Evolutionary conservation across 139 green algal genomes (phyloP).

Genomic region (Auxenochlorella pyrenoidosa): DNA sequence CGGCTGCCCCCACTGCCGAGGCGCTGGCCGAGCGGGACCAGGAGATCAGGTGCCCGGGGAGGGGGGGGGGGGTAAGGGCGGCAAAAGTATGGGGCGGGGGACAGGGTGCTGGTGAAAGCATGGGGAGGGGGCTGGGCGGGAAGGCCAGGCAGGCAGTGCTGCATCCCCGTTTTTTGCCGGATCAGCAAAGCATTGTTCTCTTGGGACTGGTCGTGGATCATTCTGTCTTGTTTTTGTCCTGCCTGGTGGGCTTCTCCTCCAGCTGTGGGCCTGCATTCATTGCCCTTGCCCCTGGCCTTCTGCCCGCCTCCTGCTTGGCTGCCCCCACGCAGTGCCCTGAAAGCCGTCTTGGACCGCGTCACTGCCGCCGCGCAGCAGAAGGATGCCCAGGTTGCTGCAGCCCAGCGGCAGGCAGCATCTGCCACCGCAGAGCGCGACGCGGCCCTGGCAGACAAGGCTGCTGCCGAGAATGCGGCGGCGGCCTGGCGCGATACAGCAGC

Average conservation of each 20-base stretch:
- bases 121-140: too few relatives aligned
- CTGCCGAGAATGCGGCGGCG: neutral
- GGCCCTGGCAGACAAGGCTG: neutral
- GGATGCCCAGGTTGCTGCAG: slow-evolving; percentile 16
- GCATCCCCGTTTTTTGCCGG: too few relatives aligned
- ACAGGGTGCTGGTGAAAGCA: neutral
- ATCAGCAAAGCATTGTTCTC: too few relatives aligned
- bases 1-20: neutral
- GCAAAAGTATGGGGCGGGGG: too few relatives aligned
- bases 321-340: slow-evolving; percentile 16
- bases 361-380: slow-evolving; percentile 17
- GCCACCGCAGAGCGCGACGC: neutral
- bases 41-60: slow-evolving; percentile 12
- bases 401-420: neutral
- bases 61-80: too few relatives aligned
- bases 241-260: too few relatives aligned
- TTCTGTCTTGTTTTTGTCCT: too few relatives aligned
- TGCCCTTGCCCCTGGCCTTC: neutral
- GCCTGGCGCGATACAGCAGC: neutral
- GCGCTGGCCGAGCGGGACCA: neutral
- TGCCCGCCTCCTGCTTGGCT: neutral
- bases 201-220: too few relatives aligned
- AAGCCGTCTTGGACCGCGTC: slow-evolving; percentile 27
- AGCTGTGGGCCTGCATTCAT: too few relatives aligned
- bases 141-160: too few relatives aligned